These are phyloP conservation scores for Quercus engelmannii DNA, from an alignment of 306 rosid species.

Conservation along the genomic window DNA sequence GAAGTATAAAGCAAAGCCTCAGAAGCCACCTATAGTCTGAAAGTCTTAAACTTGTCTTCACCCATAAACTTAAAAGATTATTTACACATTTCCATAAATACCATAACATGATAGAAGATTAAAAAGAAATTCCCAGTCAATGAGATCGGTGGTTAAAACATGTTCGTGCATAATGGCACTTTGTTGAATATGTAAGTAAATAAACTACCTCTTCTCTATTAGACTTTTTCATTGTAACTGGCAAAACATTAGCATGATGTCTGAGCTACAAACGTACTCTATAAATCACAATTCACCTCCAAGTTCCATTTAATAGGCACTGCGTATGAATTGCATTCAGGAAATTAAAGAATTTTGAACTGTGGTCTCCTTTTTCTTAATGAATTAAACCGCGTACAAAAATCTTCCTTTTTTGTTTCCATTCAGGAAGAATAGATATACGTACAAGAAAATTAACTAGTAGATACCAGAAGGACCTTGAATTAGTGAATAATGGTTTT, in stretches of 20 bases:
- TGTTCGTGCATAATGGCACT: background rate
- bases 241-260: background rate
- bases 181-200: background rate
- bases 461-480: background rate
- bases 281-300: too few relatives aligned
- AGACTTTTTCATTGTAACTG: background rate
- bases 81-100: background rate
- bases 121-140: background rate
- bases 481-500: constrained; percentile 1
- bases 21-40: background rate
- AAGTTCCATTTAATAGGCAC: background rate
- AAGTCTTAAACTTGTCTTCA: background rate
- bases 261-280: background rate
- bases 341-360: background rate
- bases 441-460: background rate
- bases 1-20: background rate
- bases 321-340: background rate
- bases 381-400: background rate
- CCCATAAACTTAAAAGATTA: background rate
- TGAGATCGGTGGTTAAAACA: background rate
- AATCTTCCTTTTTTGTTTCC: background rate
- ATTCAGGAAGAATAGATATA: background rate
- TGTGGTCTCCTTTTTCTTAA: background rate
- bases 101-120: background rate
- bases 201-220: background rate